Base-by-base conservation (phyloP, 2,329 filamentous ascomycete species). In the Calonectria leucothoes region DNA sequence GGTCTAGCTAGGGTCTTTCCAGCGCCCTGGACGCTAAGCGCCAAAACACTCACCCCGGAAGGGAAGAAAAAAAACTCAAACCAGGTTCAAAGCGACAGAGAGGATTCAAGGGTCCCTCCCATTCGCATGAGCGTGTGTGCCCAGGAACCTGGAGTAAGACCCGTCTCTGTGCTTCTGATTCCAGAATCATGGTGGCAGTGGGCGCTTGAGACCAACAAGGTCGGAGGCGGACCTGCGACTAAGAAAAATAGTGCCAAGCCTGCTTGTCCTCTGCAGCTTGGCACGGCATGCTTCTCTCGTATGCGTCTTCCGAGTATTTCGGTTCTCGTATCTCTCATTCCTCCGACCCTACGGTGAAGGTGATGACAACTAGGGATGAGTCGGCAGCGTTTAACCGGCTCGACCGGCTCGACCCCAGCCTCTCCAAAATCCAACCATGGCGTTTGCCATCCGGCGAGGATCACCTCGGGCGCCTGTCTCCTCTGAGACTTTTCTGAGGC, bases 81-180 rank as follows among this genome's bases (percentile, higher is more conserved):
- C 14, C 65, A 27, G 55, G 64, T 27, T 63, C 42, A 67, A 66
- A 64, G 27, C 51, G n/a, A 31, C 20, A 33, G 52, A 55, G 15
- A 39, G 42, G 57, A 66, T 72, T 25, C 57, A 69, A 49, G 70
- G 70, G 59, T 59, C 65, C 51, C 35, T 68, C 61, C 42, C 65
- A 52, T 59, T 71, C 59, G 48, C 64, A 39, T 20, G 25, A 42
- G 39, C 55, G 33, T 33, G 23, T 39, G 35, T 27, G 2, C 55
- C 15, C n/a, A 69, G 66, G 66, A 72, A 72, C 57, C 66, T 69
- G 70, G 66, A 69, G 66, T 57, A 72, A 25, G 23, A 25, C 45
- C 64, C 57, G 48, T 69, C 57, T 42, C 35, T 65, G 37, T 69
- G 65, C 65, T 72, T 65, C 37, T 72, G 70, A 37, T 69, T 55